Evolutionary conservation across 495 filamentous ascomycete genomes (phyloP).

Genomic region (Pseudoneurospora amorphoporcata): DNA sequence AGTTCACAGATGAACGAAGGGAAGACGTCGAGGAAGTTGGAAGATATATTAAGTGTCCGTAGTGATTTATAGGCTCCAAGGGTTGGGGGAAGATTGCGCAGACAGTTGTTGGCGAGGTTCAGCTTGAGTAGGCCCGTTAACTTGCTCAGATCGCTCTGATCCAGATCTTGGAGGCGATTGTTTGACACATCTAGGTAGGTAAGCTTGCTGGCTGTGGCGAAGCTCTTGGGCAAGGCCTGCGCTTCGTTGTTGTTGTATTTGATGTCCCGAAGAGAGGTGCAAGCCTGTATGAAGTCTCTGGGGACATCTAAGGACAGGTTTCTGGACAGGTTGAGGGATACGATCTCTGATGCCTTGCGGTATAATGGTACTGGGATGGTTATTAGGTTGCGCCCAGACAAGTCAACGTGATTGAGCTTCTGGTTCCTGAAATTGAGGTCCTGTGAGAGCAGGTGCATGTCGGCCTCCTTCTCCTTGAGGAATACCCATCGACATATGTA

Average conservation of each 20-base stretch:
- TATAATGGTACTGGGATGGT: conserved; percentile 94
- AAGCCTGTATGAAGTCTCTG: conserved; percentile 92
- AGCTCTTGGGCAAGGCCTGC: conserved; percentile 71
- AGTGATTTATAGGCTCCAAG: conserved; percentile 70
- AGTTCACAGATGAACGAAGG: conserved; percentile 76
- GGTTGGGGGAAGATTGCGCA: conserved; percentile 64
- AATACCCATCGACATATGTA: conserved; percentile 95
- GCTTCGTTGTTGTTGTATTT: conserved; percentile 90
- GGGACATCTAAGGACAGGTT: conserved; percentile 91
- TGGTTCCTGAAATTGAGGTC: conserved; percentile 77
- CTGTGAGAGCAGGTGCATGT: conserved; percentile 47
- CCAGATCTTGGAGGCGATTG: conserved; percentile 78
- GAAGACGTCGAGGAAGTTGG: conserved; percentile 79
- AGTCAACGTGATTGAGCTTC: conserved; percentile 88
- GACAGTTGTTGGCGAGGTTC: conserved; percentile 84
- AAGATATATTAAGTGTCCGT: conserved; percentile 79
- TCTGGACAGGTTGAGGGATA: conserved; percentile 82
- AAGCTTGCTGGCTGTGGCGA: conserved; percentile 69
- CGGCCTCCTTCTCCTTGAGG: conserved; percentile 73
- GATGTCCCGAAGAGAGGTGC: conserved; percentile 84
- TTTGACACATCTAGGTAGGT: conserved; percentile 91
- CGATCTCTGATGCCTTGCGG: conserved; percentile 83
- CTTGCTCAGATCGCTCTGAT: conserved; percentile 61
- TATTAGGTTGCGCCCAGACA: conserved; percentile 81
- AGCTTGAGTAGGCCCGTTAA: conserved; percentile 69